Percentiles rank a stretch among this genome's conserved stretches.
These are phyloP conservation scores for Epichloe scottii DNA, from an alignment of 2,329 filamentous ascomycete species.

Conservation along the genomic window DNA sequence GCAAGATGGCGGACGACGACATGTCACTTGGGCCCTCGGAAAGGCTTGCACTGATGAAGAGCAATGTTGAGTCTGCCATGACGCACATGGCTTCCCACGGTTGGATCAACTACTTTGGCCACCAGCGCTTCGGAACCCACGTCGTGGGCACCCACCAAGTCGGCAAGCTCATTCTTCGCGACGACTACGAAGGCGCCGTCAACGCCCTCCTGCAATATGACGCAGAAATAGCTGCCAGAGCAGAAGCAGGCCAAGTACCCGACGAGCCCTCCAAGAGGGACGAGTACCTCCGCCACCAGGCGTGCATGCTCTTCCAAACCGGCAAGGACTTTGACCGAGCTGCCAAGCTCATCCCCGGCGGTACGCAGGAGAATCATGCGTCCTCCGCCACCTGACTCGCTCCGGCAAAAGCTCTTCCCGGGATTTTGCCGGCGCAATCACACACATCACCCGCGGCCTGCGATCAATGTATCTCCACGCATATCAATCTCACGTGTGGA, in stretches of 20 bases:
- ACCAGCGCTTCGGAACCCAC: constrained; percentile 94
- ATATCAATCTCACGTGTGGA: constrained; percentile 93
- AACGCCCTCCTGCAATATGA: constrained; percentile 65
- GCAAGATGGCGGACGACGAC: constrained; percentile 41
- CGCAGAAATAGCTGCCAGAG: constrained; percentile 40
- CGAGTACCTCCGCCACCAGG: constrained; percentile 66
- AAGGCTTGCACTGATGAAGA: constrained; percentile 18
- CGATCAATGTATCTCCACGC: constrained; percentile 94
- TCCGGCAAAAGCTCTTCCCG: constrained; percentile 32
- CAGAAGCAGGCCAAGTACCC: constrained; percentile 24
- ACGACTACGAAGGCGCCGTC: constrained; percentile 69
- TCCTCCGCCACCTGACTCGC: constrained; percentile 64
- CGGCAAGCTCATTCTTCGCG: constrained; percentile 71
- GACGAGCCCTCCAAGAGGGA: constrained; percentile 51
- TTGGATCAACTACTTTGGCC: constrained; percentile 95
- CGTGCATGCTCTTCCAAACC: constrained; percentile 60
- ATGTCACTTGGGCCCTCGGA: constrained; percentile 13
- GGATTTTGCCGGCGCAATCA: constrained; percentile 73
- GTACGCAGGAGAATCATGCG: constrained; percentile 65
- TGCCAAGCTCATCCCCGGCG: constrained; percentile 61
- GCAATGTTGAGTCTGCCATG: constrained; percentile 44
- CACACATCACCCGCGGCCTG: constrained; percentile 67
- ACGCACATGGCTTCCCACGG: constrained; percentile 58
- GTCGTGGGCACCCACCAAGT: constrained; percentile 73
- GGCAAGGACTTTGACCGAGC: constrained; percentile 47